phyloP scores from a whole-genome alignment of 768 basidiomycete species.

The Trametopsis cervina region DNA sequence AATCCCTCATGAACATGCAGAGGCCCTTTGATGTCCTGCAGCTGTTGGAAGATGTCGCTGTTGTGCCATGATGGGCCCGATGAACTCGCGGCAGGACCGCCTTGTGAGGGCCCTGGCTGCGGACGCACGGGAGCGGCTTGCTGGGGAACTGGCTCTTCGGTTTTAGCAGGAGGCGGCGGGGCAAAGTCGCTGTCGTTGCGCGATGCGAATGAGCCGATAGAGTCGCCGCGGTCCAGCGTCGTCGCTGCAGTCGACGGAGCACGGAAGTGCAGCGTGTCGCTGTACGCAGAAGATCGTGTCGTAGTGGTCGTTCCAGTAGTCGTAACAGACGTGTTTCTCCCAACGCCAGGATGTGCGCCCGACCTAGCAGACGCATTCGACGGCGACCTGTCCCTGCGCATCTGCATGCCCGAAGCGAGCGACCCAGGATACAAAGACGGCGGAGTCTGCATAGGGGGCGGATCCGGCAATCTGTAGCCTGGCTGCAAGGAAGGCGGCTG shows the following conservation, averaged over 20 bases:
- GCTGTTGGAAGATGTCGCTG: conserved; percentile 21
- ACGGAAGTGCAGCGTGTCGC: conserved; percentile 5
- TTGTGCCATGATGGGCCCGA: conserved; percentile 14
- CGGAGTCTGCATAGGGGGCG: neutral
- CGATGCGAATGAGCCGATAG: conserved; percentile 21
- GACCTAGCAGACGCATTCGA: conserved; percentile 6
- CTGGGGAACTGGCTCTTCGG: neutral
- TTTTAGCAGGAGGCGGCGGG: conserved; percentile 10
- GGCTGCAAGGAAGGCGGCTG: conserved; percentile 1
- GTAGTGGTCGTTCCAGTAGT: conserved; percentile 12
- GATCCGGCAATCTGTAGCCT: neutral
- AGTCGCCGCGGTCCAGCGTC: conserved; percentile 25
- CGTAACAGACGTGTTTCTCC: conserved; percentile 7
- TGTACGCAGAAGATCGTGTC: conserved; percentile 12
- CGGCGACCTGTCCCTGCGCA: conserved; percentile 4
- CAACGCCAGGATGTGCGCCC: conserved; percentile 1
- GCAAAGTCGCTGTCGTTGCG: conserved; percentile 14
- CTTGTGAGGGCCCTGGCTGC: conserved; percentile 27
- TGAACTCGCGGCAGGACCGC: conserved; percentile 14
- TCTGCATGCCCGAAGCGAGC: conserved; percentile 6
- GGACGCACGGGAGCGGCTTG: conserved; percentile 8
- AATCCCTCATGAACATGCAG: conserved; percentile 40
- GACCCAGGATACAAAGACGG: conserved; percentile 7
- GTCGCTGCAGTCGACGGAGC: conserved; percentile 18
- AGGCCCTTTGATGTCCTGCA: conserved; percentile 29